Percentiles rank a stretch among this genome's conserved stretches.
These are phyloP conservation scores for Microcyclospora pomicola DNA, from an alignment of 2,329 filamentous ascomycete genomes.

Conservation along the genomic window DNA sequence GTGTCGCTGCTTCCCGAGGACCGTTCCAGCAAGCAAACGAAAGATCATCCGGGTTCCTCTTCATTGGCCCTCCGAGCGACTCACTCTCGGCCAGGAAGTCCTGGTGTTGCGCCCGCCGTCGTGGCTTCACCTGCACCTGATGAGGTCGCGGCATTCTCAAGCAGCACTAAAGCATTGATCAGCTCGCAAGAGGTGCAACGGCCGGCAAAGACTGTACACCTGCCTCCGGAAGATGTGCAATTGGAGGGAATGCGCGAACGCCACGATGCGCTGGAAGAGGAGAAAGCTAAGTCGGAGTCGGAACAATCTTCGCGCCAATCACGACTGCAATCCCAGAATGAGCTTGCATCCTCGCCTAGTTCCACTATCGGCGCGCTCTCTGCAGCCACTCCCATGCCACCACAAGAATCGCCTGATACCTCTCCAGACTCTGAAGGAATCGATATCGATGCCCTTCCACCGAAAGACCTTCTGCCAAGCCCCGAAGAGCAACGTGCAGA, in stretches of 20 bases:
- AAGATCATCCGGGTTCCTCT: no score
- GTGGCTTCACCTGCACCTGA: slow-evolving; percentile 15
- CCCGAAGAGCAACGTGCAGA: slow-evolving; percentile 32
- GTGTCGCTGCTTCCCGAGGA: not conserved
- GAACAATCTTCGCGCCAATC: slow-evolving; percentile 22
- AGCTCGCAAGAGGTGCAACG: slow-evolving; percentile 11
- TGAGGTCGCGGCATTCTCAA: slow-evolving; percentile 15
- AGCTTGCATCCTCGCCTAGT: slow-evolving; percentile 35
- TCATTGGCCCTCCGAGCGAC: not conserved
- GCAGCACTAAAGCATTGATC: slow-evolving; percentile 10
- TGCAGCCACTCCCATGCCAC: slow-evolving; percentile 55
- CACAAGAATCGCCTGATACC: slow-evolving; percentile 31
- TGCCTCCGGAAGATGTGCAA: slow-evolving; percentile 38
- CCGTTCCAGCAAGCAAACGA: not conserved
- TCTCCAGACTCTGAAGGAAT: slow-evolving; percentile 20
- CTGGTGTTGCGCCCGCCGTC: slow-evolving; percentile 5
- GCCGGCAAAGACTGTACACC: slow-evolving; percentile 29
- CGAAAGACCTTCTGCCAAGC: slow-evolving; percentile 21
- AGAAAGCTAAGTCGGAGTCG: slow-evolving; percentile 24
- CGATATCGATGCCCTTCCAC: slow-evolving; percentile 13
- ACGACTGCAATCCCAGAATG: slow-evolving; percentile 16
- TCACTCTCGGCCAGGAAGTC: slow-evolving; percentile 3
- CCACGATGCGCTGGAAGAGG: slow-evolving; percentile 25
- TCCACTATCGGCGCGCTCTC: slow-evolving; percentile 59
- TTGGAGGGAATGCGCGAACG: slow-evolving; percentile 32